Conservation (phyloP, 208 protist species). For the Kentomonas sorsogonicus region DNA sequence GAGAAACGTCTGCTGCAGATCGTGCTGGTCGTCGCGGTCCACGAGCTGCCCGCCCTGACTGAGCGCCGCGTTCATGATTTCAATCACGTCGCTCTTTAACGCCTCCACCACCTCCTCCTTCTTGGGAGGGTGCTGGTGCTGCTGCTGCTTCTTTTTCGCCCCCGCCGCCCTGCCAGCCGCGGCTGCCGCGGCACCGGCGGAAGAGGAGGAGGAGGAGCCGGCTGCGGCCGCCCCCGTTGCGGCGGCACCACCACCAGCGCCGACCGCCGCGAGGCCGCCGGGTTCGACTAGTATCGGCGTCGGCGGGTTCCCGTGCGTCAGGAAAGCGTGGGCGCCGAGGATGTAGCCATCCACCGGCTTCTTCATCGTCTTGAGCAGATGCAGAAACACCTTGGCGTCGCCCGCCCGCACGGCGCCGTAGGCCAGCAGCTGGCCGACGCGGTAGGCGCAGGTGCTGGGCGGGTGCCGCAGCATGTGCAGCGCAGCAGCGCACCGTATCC, state of each 20-base stretch:
- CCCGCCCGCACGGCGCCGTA: constrained; percentile 68
- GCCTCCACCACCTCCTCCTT: constrained; percentile 71
- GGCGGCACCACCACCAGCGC: constrained; percentile 9
- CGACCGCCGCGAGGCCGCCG: neutral
- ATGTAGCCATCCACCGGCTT: constrained; percentile 84
- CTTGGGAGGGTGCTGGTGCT: constrained; percentile 15
- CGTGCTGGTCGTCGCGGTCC: constrained; percentile 81
- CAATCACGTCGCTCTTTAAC: constrained; percentile 73
- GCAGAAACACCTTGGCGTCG: constrained; percentile 78
- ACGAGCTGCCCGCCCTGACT: constrained; percentile 85
- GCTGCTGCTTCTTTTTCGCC: constrained; percentile 36
- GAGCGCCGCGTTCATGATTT: constrained; percentile 84
- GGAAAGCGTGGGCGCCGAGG: constrained; percentile 71
- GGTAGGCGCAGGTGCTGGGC: constrained; percentile 47
- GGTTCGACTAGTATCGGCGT: constrained; percentile 3
- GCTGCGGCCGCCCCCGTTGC: neutral
- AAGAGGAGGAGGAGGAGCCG: too few relatives aligned
- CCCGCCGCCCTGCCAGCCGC: constrained; percentile 1
- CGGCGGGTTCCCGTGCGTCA: constrained; percentile 56
- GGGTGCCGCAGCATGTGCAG: constrained; percentile 84
- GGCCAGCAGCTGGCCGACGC: constrained; percentile 78
- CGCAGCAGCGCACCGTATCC: constrained; percentile 85
- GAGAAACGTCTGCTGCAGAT: constrained; percentile 74
- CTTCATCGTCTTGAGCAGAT: constrained; percentile 89
- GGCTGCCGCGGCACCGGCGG: too few relatives aligned